Percentiles rank a stretch among this genome's conserved stretches.
Conservation (phyloP, 805 yeast genomes). For the Candida vartiovaarae region DNA sequence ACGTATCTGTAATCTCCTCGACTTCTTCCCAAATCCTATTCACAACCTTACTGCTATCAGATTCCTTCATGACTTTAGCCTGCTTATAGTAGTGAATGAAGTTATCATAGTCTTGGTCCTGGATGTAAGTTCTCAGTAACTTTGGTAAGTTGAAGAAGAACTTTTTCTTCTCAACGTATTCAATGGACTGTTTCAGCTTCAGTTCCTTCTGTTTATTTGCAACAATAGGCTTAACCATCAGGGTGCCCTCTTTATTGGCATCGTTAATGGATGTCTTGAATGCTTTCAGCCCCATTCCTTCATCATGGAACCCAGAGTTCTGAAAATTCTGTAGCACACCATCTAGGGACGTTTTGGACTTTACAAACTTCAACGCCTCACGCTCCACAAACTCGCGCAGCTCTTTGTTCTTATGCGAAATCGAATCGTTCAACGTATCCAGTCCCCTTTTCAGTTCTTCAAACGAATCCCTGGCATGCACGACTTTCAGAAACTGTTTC, state of each 20-base stretch:
- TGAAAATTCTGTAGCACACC: slow-evolving; percentile 49
- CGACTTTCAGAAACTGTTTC: slow-evolving; percentile 43
- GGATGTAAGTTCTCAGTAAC: slow-evolving; percentile 34
- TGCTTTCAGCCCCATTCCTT: slow-evolving; percentile 24
- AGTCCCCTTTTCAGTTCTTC: slow-evolving; percentile 42
- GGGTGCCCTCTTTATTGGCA: slow-evolving; percentile 45
- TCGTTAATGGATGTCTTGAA: slow-evolving; percentile 37
- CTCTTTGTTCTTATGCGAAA: slow-evolving; percentile 42
- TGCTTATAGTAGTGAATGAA: slow-evolving; percentile 50
- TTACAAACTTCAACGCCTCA: slow-evolving; percentile 59
- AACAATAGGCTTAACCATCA: slow-evolving; percentile 52
- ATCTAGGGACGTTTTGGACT: slow-evolving; percentile 57
- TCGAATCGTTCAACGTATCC: slow-evolving; percentile 39
- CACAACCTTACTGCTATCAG: slow-evolving; percentile 32
- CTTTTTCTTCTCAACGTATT: slow-evolving; percentile 45
- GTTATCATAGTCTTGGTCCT: slow-evolving; percentile 47
- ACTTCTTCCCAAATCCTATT: slow-evolving; percentile 51
- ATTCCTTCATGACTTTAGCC: slow-evolving; percentile 31
- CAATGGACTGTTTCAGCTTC: slow-evolving; percentile 41
- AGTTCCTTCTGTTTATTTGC: slow-evolving; percentile 41
- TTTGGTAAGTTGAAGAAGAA: slow-evolving; percentile 53
- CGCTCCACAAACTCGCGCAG: slow-evolving; percentile 45
- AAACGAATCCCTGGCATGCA: slow-evolving; percentile 50
- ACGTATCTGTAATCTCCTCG: slow-evolving; percentile 43
- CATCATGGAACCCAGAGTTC: slow-evolving; percentile 25